These are phyloP conservation scores for Lentinula lateritia DNA, from an alignment of 768 basidiomycete species.

Conservation along the genomic window DNA sequence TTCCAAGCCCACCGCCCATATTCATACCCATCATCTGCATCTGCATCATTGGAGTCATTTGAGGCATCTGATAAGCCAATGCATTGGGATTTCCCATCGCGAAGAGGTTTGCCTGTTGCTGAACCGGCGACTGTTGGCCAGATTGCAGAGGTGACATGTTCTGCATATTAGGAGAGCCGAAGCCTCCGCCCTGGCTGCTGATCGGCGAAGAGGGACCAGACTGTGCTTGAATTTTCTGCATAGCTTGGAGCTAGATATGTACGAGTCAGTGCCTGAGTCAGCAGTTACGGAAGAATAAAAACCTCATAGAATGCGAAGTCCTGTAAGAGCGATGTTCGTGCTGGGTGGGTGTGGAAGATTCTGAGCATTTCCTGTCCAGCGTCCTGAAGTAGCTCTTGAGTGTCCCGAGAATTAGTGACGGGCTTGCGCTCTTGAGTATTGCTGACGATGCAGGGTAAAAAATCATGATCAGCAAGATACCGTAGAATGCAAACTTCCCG, in stretches of 20 bases:
- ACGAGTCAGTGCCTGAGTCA: neutral
- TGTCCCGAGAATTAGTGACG: slow-evolving; percentile 96
- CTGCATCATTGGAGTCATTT: slow-evolving; percentile 60
- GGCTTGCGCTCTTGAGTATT: slow-evolving; percentile 99
- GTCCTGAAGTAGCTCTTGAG: slow-evolving; percentile 93
- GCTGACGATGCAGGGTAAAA: slow-evolving; percentile 34
- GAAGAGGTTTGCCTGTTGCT: slow-evolving; percentile 42
- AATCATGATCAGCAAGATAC: slow-evolving; percentile 11
- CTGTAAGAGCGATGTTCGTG: slow-evolving; percentile 88
- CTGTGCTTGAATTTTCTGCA: slow-evolving; percentile 63
- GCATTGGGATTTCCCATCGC: slow-evolving; percentile 44
- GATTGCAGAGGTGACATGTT: slow-evolving; percentile 19
- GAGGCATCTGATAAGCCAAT: slow-evolving; percentile 51
- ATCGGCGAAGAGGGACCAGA: slow-evolving; percentile 29
- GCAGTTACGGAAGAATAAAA: slow-evolving; percentile 10
- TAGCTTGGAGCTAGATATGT: slow-evolving; percentile 63
- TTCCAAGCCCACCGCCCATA: slow-evolving; percentile 38
- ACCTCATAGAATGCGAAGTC: slow-evolving; percentile 94
- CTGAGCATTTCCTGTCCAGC: slow-evolving; percentile 95
- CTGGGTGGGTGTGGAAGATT: slow-evolving; percentile 91
- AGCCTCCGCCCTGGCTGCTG: slow-evolving; percentile 26
- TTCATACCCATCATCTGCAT: slow-evolving; percentile 58
- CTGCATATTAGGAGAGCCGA: slow-evolving; percentile 37
- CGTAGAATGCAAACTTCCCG: neutral
- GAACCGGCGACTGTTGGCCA: slow-evolving; percentile 32